phyloP scores from a whole-genome alignment of 2,329 filamentous ascomycete genomes.

The Aureobasidium sp. region DNA sequence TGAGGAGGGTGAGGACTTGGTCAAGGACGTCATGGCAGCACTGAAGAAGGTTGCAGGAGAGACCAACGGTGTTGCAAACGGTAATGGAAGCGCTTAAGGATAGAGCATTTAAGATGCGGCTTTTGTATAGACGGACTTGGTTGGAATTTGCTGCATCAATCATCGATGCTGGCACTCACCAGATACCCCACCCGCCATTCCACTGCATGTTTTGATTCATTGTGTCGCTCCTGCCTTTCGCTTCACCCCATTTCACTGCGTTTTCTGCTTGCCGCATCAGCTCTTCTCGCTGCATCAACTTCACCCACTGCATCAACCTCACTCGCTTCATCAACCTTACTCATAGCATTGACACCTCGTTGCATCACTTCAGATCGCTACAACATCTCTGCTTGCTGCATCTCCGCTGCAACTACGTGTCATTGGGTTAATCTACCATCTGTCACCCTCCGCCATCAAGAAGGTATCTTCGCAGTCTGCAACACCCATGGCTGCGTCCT shows the following conservation, averaged over 20 bases:
- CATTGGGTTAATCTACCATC: neutral
- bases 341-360: neutral
- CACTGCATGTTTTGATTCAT: neutral
- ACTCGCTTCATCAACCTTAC: too few species aligned
- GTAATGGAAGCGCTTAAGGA: neutral
- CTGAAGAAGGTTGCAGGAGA: conserved; percentile 65
- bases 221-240: neutral
- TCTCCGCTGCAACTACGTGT: neutral
- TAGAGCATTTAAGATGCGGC: neutral
- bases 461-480: neutral
- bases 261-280: too few species aligned
- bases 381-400: neutral
- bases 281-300: too few species aligned
- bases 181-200: neutral
- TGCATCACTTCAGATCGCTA: neutral
- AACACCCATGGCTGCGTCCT: neutral
- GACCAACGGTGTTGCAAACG: conserved; percentile 31
- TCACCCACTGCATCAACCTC: too few species aligned
- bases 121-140: neutral
- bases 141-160: neutral
- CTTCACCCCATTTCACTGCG: neutral
- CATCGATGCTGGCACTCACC: neutral
- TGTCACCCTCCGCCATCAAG: neutral
- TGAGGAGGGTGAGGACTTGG: conserved; percentile 81
- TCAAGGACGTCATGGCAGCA: conserved; percentile 73